Evolutionary conservation across 2,329 filamentous ascomycete genomes (phyloP).

Genomic region (Helicocarpus griseus): DNA sequence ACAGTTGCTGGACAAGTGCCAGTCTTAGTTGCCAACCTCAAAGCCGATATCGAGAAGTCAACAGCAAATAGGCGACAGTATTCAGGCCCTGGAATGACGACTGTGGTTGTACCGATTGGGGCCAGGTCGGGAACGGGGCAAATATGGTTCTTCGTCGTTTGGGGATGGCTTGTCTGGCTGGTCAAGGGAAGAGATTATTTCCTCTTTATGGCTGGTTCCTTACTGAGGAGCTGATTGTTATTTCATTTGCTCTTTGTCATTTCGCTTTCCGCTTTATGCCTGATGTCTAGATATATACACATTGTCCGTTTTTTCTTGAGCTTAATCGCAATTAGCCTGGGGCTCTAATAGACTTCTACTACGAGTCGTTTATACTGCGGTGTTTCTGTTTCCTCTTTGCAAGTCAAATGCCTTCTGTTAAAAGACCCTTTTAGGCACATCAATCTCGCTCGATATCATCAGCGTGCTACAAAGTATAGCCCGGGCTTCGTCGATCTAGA

Average conservation of each 20-base stretch:
- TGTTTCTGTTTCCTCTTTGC: too few relatives aligned
- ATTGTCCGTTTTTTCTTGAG: neutral
- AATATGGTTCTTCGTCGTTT: conserved; percentile 6
- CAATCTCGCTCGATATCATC: too few relatives aligned
- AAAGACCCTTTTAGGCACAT: too few relatives aligned
- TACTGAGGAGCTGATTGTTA: neutral
- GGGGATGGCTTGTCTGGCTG: conserved; percentile 10
- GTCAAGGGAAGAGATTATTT: conserved; percentile 17
- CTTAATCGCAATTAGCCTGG: too few relatives aligned
- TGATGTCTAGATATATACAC: too few relatives aligned
- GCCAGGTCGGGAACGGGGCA: conserved; percentile 11
- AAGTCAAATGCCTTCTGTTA: too few relatives aligned
- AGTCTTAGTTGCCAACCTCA: conserved; percentile 10
- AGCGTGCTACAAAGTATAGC: too few relatives aligned
- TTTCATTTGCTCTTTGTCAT: neutral
- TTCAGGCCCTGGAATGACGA: neutral
- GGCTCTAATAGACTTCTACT: too few relatives aligned
- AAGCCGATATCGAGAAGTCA: conserved; percentile 10
- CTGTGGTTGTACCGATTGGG: conserved; percentile 11
- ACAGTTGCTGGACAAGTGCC: conserved; percentile 5
- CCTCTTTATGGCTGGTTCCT: neutral
- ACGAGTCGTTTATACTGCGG: too few relatives aligned
- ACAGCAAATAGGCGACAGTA: conserved; percentile 8
- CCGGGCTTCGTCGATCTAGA: too few relatives aligned
- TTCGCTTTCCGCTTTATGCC: neutral